Base-by-base conservation (phyloP, 352 stramenopile genomes). In the Phytopythium delawarense region DNA sequence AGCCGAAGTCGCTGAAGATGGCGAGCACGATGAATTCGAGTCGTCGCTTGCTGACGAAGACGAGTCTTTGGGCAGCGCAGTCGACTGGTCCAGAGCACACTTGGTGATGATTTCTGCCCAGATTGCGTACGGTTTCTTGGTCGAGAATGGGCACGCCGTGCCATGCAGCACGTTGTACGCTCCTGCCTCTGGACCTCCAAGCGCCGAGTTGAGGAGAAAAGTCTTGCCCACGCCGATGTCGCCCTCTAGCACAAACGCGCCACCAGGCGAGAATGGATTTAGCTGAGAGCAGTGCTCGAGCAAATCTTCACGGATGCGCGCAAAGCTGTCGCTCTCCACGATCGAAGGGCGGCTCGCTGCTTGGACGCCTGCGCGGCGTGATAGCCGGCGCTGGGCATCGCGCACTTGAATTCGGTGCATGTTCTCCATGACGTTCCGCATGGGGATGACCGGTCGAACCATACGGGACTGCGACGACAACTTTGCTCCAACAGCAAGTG, bases 211-310 rank as follows among this genome's bases (percentile, higher is more conserved):
- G 49, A 94, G 69, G n/a, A 96, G 52, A 44, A 91, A 73, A 0
- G 81, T 94, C 67, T 96, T 96, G 28, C 87, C 87, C 23, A 94
- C 75, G 12, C 87, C 87, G 64, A 93, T 93, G 39, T 94, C 87
- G 23, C 87, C 87, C 55, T 96, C 84, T 2, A 96, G 66, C 12
- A 96, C 61, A 32, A 96, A 89, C 7, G 83, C 83, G 2, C 87
- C 87, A 1, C 82, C 76, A 0, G 81, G 79, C 20, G 75, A 66
- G 42, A 91, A 84, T n/a, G 66, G 65, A 49, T 90, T 92, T 0
- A 95, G 62, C 25, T 74, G 70, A 4, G 78, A 88, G 49, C 84
- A 88, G 61, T 89, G 83, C 2, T 87, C 79, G 20, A 91, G 51
- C 23, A 95, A 61, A 25, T 78, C 64, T 15, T 69, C 49, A 18